A percentile compares a stretch with the other conserved stretches of the same genome.
Conservation (phyloP, 257 asterid species). For the Fraxinus americana region DNA sequence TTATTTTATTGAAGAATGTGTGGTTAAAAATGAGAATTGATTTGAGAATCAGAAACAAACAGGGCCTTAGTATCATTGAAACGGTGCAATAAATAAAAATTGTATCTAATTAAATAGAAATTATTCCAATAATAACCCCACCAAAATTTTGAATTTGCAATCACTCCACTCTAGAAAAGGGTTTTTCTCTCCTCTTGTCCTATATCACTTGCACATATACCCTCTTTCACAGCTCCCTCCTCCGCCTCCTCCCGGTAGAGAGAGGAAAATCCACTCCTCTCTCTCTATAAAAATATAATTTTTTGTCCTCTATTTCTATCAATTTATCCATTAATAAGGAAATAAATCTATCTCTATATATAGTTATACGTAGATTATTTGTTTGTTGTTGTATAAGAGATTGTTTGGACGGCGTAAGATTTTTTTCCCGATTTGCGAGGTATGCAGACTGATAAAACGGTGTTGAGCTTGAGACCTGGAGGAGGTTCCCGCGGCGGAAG, state of each 20-base stretch:
- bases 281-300: constrained; percentile 30
- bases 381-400: constrained; percentile 3
- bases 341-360: constrained; percentile 14
- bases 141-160: neutral
- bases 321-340: neutral
- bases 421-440: constrained; percentile 30
- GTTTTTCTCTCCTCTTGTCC: constrained; percentile 33
- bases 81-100: too few species aligned
- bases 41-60: too few species aligned
- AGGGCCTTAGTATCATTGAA: too few species aligned
- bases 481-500: constrained; percentile 65
- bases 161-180: constrained; percentile 30
- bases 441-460: constrained; percentile 72
- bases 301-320: neutral
- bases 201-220: constrained; percentile 16
- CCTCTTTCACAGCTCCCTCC: neutral
- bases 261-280: constrained; percentile 45
- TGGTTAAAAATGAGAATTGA: too few species aligned
- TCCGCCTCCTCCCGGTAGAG: constrained; percentile 40
- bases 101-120: neutral
- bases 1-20: too few species aligned
- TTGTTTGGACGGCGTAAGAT: constrained; percentile 22
- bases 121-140: constrained; percentile 23
- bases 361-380: constrained; percentile 9
- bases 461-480: constrained; percentile 73